Conservation (phyloP, 768 basidiomycete species). For the Rubroboletus satanas region DNA sequence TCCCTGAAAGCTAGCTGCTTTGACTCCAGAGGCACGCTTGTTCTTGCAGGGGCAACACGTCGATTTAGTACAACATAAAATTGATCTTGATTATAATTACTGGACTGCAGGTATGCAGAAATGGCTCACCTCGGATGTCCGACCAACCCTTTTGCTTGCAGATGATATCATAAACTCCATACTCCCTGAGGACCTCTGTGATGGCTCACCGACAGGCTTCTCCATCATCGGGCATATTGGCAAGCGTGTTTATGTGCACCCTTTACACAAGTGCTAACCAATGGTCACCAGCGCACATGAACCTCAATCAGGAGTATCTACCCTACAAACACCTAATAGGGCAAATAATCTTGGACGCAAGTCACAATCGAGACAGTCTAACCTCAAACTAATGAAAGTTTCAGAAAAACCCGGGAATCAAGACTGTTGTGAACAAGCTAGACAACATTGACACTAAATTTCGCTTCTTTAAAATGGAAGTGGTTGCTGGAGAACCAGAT, state of each 20-base stretch:
- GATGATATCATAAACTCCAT: constrained; percentile 83
- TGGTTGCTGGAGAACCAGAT: constrained; percentile 86
- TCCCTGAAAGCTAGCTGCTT: constrained; percentile 57
- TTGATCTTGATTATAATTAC: constrained; percentile 78
- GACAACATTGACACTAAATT: constrained; percentile 82
- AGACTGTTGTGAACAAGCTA: constrained; percentile 94
- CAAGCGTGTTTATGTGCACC: constrained; percentile 31
- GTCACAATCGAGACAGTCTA: constrained; percentile 23
- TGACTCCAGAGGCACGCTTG: constrained; percentile 51
- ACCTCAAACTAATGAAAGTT: constrained; percentile 6
- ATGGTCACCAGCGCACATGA: constrained; percentile 70
- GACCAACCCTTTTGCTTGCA: constrained; percentile 28
- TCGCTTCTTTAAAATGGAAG: constrained; percentile 94
- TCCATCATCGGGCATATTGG: constrained; percentile 90
- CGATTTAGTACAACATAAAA: constrained; percentile 52
- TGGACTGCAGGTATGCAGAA: constrained; percentile 74
- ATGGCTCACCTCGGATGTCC: neutral
- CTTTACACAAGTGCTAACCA: constrained; percentile 1
- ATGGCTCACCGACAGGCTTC: constrained; percentile 83
- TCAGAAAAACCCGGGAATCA: constrained; percentile 82
- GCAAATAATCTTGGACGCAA: constrained; percentile 84
- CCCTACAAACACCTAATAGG: constrained; percentile 91
- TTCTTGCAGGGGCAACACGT: constrained; percentile 55
- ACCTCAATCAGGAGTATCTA: constrained; percentile 85
- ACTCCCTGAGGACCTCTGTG: constrained; percentile 72